Base-by-base conservation (phyloP, 108 stramenopile genomes). In the Skeletonema marinoi region DNA sequence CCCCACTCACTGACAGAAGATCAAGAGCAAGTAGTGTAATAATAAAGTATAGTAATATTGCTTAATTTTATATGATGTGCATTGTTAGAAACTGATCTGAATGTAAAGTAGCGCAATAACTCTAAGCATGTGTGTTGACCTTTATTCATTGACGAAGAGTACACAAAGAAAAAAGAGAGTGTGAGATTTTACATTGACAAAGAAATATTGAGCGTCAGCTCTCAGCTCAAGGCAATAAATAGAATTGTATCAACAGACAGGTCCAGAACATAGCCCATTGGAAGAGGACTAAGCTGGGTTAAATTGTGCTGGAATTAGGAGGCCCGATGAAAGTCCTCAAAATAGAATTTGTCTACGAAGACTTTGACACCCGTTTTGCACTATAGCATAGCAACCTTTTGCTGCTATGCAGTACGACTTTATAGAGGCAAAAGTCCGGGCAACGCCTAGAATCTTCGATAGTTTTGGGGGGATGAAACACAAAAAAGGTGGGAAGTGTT, bases 331-430 rank as follows among this genome's bases (percentile, higher is more conserved):
- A 19, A 61, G 32, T 12, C 68, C 44, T 41, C 32, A 58, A 71
- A 64, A 32, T 54, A 51, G 42, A n/a, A 46, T 39, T 73, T 56
- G 44, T 56, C 32, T 48, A 46, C 73, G 73, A 73, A 73, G 48
- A 73, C 64, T 59, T 63, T 73, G 73, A 73, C 73, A 73, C 63
- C 41, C 73, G 35, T 74, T 74, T 65, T 74, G 64, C 17, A 54
- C 64, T 25, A 56, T 56, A 25, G 54, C 17, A 33, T 38, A 9
- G 44, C 25, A 74, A 56, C 32, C 73, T 74, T 65, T 74, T 74
- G 64, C 21, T 73, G 42, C 63, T 56, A 56, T 56, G 25, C 54
- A 21, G 60, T 44, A 63, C 63, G n/a, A 73, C 63, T 65, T 42
- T 63, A 32, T 29, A 29, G 7, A n/a, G 5, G 32, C n/a, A 9